Evolutionary conservation across 2,329 filamentous ascomycete genomes (phyloP), one percentile per base, ranked within the genome.

Genomic region (Fusarium kyushuense): DNA sequence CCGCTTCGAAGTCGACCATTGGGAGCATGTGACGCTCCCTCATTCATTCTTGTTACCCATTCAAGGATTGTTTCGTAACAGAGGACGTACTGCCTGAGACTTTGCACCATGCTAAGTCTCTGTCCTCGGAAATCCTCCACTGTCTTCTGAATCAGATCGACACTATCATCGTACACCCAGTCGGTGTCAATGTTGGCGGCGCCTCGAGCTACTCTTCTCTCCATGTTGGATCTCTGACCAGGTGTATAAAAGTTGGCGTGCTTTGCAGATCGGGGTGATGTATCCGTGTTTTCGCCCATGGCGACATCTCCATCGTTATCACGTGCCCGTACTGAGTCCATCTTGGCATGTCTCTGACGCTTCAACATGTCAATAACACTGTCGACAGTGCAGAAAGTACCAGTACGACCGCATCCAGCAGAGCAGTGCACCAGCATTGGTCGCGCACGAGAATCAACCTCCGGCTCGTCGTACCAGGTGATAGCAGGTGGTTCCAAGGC

Each of bases 341-440:
- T 67, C 36, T 78, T 79, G 11, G 77, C 77, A 52, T 82, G 78
- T 32, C 83, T 86, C 78, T 97, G 94, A n/a, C 92, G 89, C 81
- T 97, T 97, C 63, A 99, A 82, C 92, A 97, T 97, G 79, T 97
- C 94, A 58, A 98, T 90, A 11, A 98, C 96, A 38, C 91, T 95
- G 77, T 98, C 96, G 17, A 98, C 94, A 0, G 96, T 97, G 78
- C 96, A 98, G 76, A 98, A 99, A 0, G 96, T 95, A 5, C 96
- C 96, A 0, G 96, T 99, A 16, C 96, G 91, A 1, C 96, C 96
- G 79, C 96, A 99, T 0, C 96, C 96, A 6, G 96, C 96, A 54
- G 93, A 97, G 80, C 96, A 99, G 77, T 99, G 96, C 1, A 99
- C 95, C 23, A 99, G 79, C 72, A 97, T 89, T 10, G 95, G 95